Percentiles rank a stretch among this genome's conserved stretches.
These are phyloP conservation scores for Marchantia polymorpha DNA, from an alignment of 225 moss, liverwort and hornwort species.

Conservation along the genomic window DNA sequence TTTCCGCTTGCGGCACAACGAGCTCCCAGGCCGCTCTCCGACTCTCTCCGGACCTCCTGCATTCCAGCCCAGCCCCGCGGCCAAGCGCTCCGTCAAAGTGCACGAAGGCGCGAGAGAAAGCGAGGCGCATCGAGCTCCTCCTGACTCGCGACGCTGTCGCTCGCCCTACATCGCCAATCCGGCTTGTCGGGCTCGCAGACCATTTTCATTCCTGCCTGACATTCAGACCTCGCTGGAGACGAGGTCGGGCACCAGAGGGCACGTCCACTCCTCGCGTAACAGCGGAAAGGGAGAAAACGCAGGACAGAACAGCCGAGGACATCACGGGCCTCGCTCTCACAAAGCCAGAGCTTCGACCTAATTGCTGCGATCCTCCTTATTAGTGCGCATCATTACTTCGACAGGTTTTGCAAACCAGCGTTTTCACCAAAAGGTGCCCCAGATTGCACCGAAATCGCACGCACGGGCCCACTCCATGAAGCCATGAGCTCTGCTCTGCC, in stretches of 20 bases:
- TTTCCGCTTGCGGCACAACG: neutral
- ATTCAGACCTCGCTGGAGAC: neutral
- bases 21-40: neutral
- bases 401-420: neutral
- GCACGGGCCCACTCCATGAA: neutral
- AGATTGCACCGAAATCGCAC: neutral
- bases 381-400: neutral
- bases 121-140: neutral
- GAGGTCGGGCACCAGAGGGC: neutral
- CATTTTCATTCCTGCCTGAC: neutral
- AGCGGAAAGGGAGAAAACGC: neutral
- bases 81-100: neutral
- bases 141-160: neutral
- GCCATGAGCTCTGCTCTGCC: neutral
- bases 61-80: neutral
- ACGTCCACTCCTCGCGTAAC: neutral
- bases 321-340: neutral
- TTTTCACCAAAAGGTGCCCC: neutral
- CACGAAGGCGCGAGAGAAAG: neutral
- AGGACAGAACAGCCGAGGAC: neutral
- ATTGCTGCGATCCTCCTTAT: neutral
- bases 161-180: neutral
- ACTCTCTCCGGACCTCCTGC: neutral
- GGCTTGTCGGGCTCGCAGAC: neutral
- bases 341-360: conserved; percentile 10